Evolutionary conservation across 176 grass and related monocot species (phyloP).

Genomic region (Aegilops bicornis): DNA sequence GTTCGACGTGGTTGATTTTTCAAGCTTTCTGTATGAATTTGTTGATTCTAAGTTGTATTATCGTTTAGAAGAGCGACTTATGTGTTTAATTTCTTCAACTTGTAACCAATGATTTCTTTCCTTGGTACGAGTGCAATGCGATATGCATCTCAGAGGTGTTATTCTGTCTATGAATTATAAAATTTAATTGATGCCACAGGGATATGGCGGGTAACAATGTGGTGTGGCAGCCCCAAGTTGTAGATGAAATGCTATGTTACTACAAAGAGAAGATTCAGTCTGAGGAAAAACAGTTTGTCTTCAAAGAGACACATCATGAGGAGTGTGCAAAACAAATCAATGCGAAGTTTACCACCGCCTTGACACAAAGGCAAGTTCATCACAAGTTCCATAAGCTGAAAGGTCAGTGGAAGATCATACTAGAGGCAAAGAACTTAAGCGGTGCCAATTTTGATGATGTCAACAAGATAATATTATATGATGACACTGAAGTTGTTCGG

Average conservation of each 20-base stretch:
- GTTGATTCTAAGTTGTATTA: no score
- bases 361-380: not conserved
- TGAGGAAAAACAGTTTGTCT: not conserved
- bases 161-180: not conserved
- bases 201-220: no score
- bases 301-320: not conserved
- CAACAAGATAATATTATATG: not conserved
- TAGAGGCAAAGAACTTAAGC: not conserved
- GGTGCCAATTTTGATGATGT: slow-evolving; percentile 7
- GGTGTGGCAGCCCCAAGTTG: not conserved
- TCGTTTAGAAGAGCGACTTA: no score
- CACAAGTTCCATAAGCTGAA: slow-evolving; percentile 4
- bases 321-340: not conserved
- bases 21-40: no score
- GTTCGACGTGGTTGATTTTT: no score
- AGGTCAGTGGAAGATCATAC: not conserved
- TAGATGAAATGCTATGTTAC: not conserved
- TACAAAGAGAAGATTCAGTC: not conserved
- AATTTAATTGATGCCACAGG: not conserved
- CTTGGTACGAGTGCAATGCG: not conserved
- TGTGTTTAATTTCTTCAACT: no score
- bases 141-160: not conserved
- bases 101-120: not conserved
- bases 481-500: not conserved
- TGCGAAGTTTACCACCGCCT: not conserved